A percentile compares a stretch with the other conserved stretches of the same genome.
These are phyloP conservation scores for Aschersonia sp. DNA, from an alignment of 2,329 filamentous ascomycete genomes.

Conservation along the genomic window DNA sequence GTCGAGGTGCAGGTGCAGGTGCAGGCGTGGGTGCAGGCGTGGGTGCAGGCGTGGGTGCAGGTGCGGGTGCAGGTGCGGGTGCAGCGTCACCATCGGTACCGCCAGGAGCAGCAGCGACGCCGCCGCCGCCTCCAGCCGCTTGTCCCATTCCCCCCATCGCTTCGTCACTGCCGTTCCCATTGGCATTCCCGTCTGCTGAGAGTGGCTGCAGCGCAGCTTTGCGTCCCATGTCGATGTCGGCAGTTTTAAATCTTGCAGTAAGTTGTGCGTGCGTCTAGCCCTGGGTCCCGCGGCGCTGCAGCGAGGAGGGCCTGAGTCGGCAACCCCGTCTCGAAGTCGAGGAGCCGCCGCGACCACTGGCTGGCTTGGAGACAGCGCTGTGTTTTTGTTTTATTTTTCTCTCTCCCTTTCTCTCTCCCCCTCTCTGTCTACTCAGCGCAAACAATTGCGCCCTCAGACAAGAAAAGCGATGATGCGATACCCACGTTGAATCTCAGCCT, in stretches of 20 bases:
- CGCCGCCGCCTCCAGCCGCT: not conserved
- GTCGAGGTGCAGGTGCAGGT: not conserved
- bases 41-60: not conserved
- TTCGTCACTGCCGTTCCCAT: not conserved
- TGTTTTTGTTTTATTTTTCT: too few relatives aligned
- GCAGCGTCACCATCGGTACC: not conserved
- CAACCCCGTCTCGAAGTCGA: not conserved
- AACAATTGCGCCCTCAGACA: too few relatives aligned
- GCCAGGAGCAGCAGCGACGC: not conserved
- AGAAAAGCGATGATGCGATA: too few relatives aligned
- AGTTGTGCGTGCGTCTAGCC: not conserved
- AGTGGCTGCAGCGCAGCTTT: constrained; percentile 45
- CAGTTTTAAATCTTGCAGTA: not conserved
- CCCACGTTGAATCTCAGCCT: too few relatives aligned
- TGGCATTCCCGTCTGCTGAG: constrained; percentile 26
- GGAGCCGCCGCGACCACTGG: too few relatives aligned
- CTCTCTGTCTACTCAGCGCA: too few relatives aligned
- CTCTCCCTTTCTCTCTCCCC: too few relatives aligned
- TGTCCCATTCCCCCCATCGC: not conserved
- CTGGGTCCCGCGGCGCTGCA: not conserved
- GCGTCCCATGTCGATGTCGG: constrained; percentile 31
- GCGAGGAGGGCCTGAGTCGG: not conserved
- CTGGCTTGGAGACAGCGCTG: too few relatives aligned
- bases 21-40: not conserved
- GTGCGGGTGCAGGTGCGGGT: not conserved